Percentiles rank a stretch among this genome's conserved stretches.
phyloP scores from a whole-genome alignment of 2,329 filamentous ascomycete species.

The Chrysoporthe austroafricana region DNA sequence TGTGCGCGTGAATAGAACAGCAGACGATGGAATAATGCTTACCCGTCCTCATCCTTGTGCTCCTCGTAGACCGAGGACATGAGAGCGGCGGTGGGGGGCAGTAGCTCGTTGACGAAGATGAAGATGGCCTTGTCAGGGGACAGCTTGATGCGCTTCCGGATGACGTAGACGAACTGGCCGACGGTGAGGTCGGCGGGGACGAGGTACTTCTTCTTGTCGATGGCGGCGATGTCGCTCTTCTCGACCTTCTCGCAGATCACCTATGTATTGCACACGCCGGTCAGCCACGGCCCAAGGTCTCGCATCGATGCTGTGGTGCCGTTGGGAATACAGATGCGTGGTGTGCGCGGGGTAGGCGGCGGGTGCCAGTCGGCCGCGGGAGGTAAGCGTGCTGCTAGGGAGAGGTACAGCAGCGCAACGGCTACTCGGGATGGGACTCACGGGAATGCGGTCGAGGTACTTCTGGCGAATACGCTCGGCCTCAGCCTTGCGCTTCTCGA shows the following conservation, averaged over 20 bases:
- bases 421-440: constrained; percentile 59
- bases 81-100: constrained; percentile 92
- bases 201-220: constrained; percentile 99
- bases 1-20: not conserved
- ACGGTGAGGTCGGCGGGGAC: constrained; percentile 97
- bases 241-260: constrained; percentile 99
- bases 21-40: constrained; percentile 36
- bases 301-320: not conserved
- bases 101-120: constrained; percentile 98
- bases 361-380: constrained; percentile 9
- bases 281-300: not conserved
- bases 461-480: constrained; percentile 99
- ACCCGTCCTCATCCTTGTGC: constrained; percentile 85
- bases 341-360: not conserved
- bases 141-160: constrained; percentile 99
- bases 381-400: not conserved
- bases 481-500: constrained; percentile 99
- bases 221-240: constrained; percentile 98
- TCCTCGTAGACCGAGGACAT: constrained; percentile 99
- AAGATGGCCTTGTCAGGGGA: constrained; percentile 99
- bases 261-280: constrained; percentile 48
- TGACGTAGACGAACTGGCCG: constrained; percentile 98
- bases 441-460: constrained; percentile 96
- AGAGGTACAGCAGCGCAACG: not conserved
- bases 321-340: not conserved